Evolutionary conservation across 2,329 filamentous ascomycete genomes (phyloP).

Genomic region (Colletotrichum endophyticum): DNA sequence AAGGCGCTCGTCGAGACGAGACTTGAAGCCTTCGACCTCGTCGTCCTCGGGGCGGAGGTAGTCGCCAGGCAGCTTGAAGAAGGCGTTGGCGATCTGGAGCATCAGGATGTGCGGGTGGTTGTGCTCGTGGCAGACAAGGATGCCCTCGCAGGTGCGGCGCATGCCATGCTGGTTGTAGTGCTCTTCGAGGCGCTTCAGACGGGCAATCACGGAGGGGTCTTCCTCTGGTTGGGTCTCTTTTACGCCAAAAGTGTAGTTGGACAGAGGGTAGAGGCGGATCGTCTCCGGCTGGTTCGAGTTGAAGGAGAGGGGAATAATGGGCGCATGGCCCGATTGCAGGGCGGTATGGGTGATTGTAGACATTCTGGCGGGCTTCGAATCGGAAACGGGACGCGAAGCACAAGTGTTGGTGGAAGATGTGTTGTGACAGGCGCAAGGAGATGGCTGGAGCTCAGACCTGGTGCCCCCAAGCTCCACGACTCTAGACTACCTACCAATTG

Average conservation of each 20-base stretch:
- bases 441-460: neutral
- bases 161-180: constrained; percentile 93
- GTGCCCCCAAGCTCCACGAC: neutral
- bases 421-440: neutral
- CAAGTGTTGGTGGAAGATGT: neutral
- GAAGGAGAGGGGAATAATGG: constrained; percentile 82
- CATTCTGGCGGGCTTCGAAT: constrained; percentile 55
- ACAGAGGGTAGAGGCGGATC: constrained; percentile 90
- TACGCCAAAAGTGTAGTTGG: constrained; percentile 98
- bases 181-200: constrained; percentile 92
- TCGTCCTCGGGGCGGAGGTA: constrained; percentile 90
- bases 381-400: neutral
- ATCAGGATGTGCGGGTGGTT: constrained; percentile 99
- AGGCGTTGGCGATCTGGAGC: constrained; percentile 98
- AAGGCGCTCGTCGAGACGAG: constrained; percentile 87
- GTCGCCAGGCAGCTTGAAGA: constrained; percentile 98
- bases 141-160: constrained; percentile 95
- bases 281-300: constrained; percentile 87
- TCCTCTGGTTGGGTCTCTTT: constrained; percentile 99
- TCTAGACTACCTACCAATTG: neutral
- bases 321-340: constrained; percentile 79
- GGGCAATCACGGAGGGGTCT: constrained; percentile 91
- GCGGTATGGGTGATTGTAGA: constrained; percentile 81
- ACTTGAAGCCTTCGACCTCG: constrained; percentile 94
- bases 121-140: constrained; percentile 97